Evolutionary conservation across 768 basidiomycete genomes (phyloP).

Genomic region (Pholiota microspora): DNA sequence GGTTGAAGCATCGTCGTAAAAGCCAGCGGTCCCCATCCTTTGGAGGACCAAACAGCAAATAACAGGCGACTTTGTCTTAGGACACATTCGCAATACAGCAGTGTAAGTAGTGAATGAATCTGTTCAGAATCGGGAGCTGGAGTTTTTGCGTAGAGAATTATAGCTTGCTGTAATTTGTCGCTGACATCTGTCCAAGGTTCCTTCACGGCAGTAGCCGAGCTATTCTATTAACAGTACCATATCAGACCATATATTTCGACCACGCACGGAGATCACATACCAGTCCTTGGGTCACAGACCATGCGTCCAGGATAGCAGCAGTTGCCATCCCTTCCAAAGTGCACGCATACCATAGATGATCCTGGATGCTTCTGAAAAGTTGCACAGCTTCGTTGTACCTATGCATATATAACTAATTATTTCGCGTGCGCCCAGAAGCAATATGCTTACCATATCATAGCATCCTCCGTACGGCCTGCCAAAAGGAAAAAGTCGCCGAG

Average conservation of each 20-base stretch:
- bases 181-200: conserved; percentile 77
- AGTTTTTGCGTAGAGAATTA: conserved; percentile 58
- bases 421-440: conserved; percentile 3
- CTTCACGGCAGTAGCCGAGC: conserved; percentile 45
- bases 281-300: conserved; percentile 71
- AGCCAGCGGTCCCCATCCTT: conserved; percentile 82
- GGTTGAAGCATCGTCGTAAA: conserved; percentile 74
- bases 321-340: conserved; percentile 85
- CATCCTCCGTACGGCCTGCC: conserved; percentile 82
- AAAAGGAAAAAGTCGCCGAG: conserved; percentile 87
- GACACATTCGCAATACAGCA: conserved; percentile 65
- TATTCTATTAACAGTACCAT: conserved; percentile 41
- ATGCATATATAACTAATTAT: conserved; percentile 16
- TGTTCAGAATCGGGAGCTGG: conserved; percentile 54
- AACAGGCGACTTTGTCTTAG: conserved; percentile 74
- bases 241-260: background rate
- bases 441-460: conserved; percentile 65
- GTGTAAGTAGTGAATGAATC: conserved; percentile 60
- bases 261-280: conserved; percentile 39
- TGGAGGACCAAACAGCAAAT: conserved; percentile 80
- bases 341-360: conserved; percentile 87
- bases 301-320: conserved; percentile 77
- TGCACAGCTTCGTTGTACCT: conserved; percentile 88
- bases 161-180: conserved; percentile 72
- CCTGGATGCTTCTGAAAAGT: conserved; percentile 71